A percentile compares a stretch with the other conserved stretches of the same genome.
Evolutionary conservation across 495 filamentous ascomycete genomes (phyloP).

Genomic region (Halenospora varia): DNA sequence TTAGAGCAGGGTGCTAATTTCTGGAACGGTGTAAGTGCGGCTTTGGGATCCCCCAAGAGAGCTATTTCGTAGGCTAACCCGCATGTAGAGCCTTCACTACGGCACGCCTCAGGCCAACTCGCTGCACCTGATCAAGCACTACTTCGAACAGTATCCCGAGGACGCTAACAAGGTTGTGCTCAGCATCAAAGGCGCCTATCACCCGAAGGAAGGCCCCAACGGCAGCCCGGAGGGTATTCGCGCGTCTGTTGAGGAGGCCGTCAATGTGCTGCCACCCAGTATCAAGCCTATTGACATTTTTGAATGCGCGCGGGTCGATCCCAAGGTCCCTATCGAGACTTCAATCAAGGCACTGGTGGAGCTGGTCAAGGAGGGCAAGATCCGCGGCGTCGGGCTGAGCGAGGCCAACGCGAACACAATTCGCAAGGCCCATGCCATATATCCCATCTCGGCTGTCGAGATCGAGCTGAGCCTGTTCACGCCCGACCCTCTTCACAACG

Average conservation of each 20-base stretch:
- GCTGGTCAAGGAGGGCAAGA: constrained; percentile 61
- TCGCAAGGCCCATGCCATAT: constrained; percentile 61
- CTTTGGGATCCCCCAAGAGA: background rate
- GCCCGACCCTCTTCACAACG: background rate
- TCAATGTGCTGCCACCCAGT: constrained; percentile 56
- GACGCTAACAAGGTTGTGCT: constrained; percentile 60
- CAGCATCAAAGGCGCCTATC: constrained; percentile 55
- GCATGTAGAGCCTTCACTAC: constrained; percentile 61
- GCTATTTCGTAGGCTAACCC: no score
- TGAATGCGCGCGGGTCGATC: constrained; percentile 68
- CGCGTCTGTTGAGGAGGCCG: constrained; percentile 60
- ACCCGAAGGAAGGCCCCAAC: background rate
- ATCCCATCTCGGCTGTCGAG: constrained; percentile 70
- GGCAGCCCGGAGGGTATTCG: constrained; percentile 48
- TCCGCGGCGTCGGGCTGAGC: constrained; percentile 68
- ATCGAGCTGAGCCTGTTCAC: constrained; percentile 70
- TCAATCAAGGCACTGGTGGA: constrained; percentile 35
- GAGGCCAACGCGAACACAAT: constrained; percentile 73
- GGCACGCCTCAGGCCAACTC: constrained; percentile 64
- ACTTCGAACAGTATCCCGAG: constrained; percentile 61
- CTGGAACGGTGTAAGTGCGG: constrained; percentile 61
- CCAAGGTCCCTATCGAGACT: constrained; percentile 41
- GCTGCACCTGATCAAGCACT: constrained; percentile 56
- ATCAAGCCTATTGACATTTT: constrained; percentile 79
- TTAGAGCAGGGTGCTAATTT: constrained; percentile 57